Evolutionary conservation across 345 rosid species (phyloP).

Genomic region (sweet orange (Citrus sinensis)): DNA sequence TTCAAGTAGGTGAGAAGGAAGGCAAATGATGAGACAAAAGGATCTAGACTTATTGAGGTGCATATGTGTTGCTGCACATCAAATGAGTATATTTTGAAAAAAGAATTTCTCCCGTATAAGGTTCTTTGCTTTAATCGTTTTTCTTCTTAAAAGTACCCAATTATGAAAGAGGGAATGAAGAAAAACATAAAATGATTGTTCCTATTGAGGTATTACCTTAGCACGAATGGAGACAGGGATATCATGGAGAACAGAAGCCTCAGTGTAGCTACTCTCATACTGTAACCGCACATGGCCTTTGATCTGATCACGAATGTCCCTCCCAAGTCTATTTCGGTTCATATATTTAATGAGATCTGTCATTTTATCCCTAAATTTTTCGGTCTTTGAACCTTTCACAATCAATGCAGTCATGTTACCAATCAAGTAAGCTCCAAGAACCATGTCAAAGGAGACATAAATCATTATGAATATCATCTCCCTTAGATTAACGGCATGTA

Average conservation of each 20-base stretch:
- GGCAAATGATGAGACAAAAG: neutral
- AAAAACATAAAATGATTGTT: neutral
- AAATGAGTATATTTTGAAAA: neutral
- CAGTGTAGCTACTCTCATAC: constrained; percentile 80
- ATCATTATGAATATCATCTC: constrained; percentile 77
- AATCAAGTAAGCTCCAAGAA: constrained; percentile 91
- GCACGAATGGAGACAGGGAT: constrained; percentile 88
- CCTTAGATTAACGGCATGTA: constrained; percentile 92
- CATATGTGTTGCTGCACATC: neutral
- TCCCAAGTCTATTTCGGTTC: constrained; percentile 79
- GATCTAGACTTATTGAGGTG: neutral
- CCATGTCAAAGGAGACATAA: constrained; percentile 79
- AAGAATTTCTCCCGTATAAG: neutral
- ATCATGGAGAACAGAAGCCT: constrained; percentile 76
- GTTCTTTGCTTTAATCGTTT: neutral
- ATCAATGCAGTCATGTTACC: constrained; percentile 98
- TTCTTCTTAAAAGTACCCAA: neutral
- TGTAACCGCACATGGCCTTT: constrained; percentile 78
- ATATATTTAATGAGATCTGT: constrained; percentile 75
- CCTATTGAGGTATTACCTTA: constrained; percentile 43
- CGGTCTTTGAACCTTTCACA: constrained; percentile 98
- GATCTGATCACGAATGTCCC: constrained; percentile 65
- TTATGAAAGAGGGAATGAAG: neutral
- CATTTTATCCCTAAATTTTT: constrained; percentile 93
- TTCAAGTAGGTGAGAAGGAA: neutral